Conservation (phyloP, 495 filamentous ascomycete species). For the Neurospora sp. region DNA sequence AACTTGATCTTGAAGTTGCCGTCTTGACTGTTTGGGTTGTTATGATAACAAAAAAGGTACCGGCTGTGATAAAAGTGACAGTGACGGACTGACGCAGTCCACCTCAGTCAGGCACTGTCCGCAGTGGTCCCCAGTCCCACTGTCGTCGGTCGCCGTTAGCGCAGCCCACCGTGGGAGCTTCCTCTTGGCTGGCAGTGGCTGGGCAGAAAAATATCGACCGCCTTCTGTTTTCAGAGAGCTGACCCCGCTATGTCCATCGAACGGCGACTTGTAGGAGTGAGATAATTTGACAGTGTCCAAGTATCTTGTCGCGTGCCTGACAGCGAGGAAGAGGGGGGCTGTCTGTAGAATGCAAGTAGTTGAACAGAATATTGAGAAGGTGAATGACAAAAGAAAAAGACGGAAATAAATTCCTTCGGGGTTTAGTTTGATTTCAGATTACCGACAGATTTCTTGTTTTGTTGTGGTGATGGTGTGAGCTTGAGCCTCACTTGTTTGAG, state of each 20-base stretch:
- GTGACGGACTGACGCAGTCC: not conserved
- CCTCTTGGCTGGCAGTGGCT: constrained; percentile 1
- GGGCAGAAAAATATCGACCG: constrained; percentile 17
- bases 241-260: constrained; percentile 5
- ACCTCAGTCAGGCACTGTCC: not conserved
- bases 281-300: constrained; percentile 11
- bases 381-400: not conserved
- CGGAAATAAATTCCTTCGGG: too few relatives aligned
- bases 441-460: not conserved
- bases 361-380: not conserved
- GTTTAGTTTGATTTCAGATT: not conserved
- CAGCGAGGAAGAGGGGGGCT: not conserved
- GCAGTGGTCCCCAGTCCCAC: not conserved
- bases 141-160: not conserved
- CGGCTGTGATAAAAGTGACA: not conserved
- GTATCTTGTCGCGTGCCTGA: not conserved
- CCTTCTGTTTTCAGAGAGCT: constrained; percentile 17
- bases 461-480: not conserved
- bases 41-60: not conserved
- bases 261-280: not conserved
- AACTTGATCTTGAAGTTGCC: not conserved
- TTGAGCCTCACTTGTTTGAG: not conserved
- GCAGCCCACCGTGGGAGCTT: not conserved
- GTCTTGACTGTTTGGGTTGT: not conserved
- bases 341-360: not conserved